Evolutionary conservation across 805 yeast genomes (phyloP).

Genomic region (Blastobotrys americana): DNA sequence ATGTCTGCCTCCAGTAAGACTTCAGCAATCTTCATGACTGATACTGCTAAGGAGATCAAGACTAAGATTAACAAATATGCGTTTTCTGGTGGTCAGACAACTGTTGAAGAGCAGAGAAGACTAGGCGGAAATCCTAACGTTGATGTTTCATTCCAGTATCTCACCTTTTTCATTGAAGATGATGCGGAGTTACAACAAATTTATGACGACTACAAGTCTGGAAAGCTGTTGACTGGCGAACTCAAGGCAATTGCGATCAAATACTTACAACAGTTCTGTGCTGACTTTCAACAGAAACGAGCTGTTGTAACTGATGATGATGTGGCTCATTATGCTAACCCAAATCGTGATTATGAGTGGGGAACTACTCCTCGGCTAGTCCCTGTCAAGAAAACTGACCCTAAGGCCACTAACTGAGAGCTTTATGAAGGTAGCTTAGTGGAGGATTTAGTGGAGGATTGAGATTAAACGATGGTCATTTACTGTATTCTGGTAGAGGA

Average conservation of each 20-base stretch:
- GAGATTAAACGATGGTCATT: no score
- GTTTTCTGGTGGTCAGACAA: constrained; percentile 85
- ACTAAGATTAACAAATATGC: constrained; percentile 96
- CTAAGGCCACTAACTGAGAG: constrained; percentile 9
- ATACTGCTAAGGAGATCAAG: constrained; percentile 83
- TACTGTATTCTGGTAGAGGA: no score
- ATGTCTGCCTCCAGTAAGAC: constrained; percentile 94
- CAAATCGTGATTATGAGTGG: constrained; percentile 64
- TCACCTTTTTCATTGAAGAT: constrained; percentile 83
- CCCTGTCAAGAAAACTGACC: constrained; percentile 45
- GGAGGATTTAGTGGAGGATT: neutral
- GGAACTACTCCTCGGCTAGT: constrained; percentile 71
- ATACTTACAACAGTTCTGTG: constrained; percentile 70
- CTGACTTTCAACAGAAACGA: constrained; percentile 75
- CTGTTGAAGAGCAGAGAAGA: constrained; percentile 83
- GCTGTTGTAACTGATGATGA: constrained; percentile 52
- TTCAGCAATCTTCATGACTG: constrained; percentile 91
- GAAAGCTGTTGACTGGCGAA: constrained; percentile 86
- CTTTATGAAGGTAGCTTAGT: no score
- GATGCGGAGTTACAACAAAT: constrained; percentile 65
- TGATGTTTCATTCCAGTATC: constrained; percentile 90
- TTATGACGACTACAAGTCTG: constrained; percentile 61
- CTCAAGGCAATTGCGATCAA: constrained; percentile 83
- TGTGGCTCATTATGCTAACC: constrained; percentile 58
- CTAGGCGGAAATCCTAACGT: constrained; percentile 92